A percentile compares a stretch with the other conserved stretches of the same genome.
These are phyloP conservation scores for Rhexocercosporidium sp. DNA, from an alignment of 2,329 filamentous ascomycete genomes.

Conservation along the genomic window DNA sequence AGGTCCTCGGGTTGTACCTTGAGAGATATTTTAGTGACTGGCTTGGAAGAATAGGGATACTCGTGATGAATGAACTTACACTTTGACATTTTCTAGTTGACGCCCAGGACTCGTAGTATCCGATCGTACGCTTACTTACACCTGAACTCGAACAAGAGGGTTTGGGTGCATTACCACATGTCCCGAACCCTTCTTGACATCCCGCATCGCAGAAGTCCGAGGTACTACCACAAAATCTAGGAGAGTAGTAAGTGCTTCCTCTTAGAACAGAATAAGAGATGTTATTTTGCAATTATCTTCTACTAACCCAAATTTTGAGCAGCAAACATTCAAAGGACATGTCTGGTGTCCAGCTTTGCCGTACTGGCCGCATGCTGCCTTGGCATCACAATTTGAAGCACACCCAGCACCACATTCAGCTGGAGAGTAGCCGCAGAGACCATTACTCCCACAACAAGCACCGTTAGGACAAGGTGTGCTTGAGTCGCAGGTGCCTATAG, in stretches of 20 bases:
- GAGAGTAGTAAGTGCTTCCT: neutral
- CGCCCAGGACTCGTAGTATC: neutral
- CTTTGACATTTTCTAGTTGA: neutral
- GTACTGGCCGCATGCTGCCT: neutral
- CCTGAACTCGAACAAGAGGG: neutral
- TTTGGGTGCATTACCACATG: neutral
- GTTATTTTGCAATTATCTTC: too few species aligned
- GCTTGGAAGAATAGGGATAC: too few species aligned
- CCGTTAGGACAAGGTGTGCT: neutral
- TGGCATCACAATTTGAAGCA: neutral
- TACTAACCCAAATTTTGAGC: neutral
- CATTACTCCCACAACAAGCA: slow-evolving; percentile 1
- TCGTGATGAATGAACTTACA: neutral
- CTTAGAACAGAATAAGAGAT: too few species aligned
- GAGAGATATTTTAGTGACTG: too few species aligned
- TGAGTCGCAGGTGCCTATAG: neutral
- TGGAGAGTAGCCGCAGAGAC: neutral
- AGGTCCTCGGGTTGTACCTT: neutral
- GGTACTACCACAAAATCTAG: neutral
- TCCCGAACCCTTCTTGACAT: neutral
- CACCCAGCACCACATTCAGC: neutral
- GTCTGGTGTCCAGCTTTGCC: neutral
- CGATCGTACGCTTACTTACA: neutral
- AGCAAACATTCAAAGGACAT: slow-evolving; percentile 4
- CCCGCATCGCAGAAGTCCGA: neutral